A percentile compares a stretch with the other conserved stretches of the same genome.
These are phyloP conservation scores for Thelonectria blattea DNA, from an alignment of 2,329 filamentous ascomycete species.

Conservation along the genomic window DNA sequence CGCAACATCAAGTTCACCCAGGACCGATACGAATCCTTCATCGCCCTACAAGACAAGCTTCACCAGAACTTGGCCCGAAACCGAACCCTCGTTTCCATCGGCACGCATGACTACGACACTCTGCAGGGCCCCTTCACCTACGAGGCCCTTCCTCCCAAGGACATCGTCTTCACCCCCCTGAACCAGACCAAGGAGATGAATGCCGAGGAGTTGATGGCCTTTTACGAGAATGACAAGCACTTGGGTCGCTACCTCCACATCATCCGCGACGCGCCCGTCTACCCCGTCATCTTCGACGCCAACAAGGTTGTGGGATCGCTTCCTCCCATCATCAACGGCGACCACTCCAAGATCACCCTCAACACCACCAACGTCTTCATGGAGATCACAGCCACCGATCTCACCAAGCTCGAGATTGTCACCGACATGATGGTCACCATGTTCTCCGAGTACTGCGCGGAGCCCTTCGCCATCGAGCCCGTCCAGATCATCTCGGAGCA, in stretches of 20 bases:
- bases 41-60: conserved; percentile 94
- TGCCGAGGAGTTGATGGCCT: conserved; percentile 86
- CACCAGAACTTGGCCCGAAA: conserved; percentile 95
- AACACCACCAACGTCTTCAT: conserved; percentile 95
- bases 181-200: conserved; percentile 93
- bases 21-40: conserved; percentile 95
- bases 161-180: conserved; percentile 88
- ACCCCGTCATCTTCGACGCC: conserved; percentile 93
- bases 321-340: conserved; percentile 96
- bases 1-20: conserved; percentile 91
- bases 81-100: conserved; percentile 93
- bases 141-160: conserved; percentile 87
- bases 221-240: conserved; percentile 95
- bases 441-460: conserved; percentile 91
- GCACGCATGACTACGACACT: conserved; percentile 95
- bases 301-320: conserved; percentile 88
- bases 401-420: conserved; percentile 95
- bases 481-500: conserved; percentile 91
- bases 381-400: conserved; percentile 94
- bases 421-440: conserved; percentile 95
- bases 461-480: conserved; percentile 92
- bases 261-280: conserved; percentile 90
- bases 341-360: conserved; percentile 94
- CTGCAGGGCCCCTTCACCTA: conserved; percentile 96
- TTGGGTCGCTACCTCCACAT: conserved; percentile 91